Percentiles rank a stretch among this genome's conserved stretches.
phyloP scores from a whole-genome alignment of 208 protist species.

The Paratrypanosoma confusum region DNA sequence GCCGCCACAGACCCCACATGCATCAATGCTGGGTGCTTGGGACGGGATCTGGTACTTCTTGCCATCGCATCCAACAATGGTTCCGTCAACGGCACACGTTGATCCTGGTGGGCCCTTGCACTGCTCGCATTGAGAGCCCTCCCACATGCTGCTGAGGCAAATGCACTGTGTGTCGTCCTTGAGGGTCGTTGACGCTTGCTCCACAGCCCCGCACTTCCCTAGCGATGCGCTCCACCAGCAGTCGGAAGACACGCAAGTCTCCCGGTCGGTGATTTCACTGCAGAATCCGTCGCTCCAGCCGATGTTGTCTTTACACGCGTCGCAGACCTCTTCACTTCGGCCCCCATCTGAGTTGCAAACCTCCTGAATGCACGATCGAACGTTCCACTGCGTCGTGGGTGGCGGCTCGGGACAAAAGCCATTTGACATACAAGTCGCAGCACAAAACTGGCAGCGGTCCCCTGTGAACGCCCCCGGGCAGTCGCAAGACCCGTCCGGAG shows the following conservation, averaged over 20 bases:
- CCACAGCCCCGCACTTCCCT: not conserved
- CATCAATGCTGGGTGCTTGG: conserved; percentile 11
- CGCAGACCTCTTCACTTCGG: conserved; percentile 10
- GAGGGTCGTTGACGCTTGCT: not conserved
- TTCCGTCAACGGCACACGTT: conserved; percentile 10
- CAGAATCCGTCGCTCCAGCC: conserved; percentile 2
- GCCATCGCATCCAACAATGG: conserved; percentile 23
- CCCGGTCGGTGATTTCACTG: not conserved
- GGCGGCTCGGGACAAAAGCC: conserved; percentile 16
- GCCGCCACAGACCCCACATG: conserved; percentile 41
- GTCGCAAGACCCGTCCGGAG: conserved; percentile 15
- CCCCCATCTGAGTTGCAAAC: conserved; percentile 11
- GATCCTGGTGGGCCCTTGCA: conserved; percentile 23
- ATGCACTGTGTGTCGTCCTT: conserved; percentile 3
- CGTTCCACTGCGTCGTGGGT: conserved; percentile 13
- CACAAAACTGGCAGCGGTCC: conserved; percentile 30
- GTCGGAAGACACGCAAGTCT: conserved; percentile 5
- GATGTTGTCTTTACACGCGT: conserved; percentile 3
- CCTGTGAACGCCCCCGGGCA: conserved; percentile 29
- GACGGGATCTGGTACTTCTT: conserved; percentile 1
- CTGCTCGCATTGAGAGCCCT: conserved; percentile 9
- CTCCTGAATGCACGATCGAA: conserved; percentile 26
- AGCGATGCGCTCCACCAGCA: conserved; percentile 18
- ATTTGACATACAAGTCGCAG: conserved; percentile 15
- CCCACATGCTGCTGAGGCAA: conserved; percentile 19